Percentiles rank a stretch among this genome's conserved stretches.
Conservation (phyloP, 2,329 filamentous ascomycete species). For the Aspergillus sp. region DNA sequence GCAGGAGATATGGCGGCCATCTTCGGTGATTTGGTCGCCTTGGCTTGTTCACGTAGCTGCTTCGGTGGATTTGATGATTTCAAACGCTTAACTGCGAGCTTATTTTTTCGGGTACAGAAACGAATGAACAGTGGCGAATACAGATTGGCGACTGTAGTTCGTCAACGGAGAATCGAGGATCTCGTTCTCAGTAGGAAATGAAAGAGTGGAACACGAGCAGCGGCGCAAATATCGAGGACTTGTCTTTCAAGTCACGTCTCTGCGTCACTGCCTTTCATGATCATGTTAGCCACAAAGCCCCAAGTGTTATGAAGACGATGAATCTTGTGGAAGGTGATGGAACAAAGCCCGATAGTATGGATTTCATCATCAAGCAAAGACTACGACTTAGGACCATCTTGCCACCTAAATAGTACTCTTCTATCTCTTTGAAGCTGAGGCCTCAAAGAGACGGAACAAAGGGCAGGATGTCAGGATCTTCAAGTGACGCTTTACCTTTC, state of each 20-base stretch:
- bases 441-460: slow-evolving; percentile 13
- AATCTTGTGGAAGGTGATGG: slow-evolving; percentile 10
- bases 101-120: slow-evolving; percentile 51
- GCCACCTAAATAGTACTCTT: slow-evolving; percentile 10
- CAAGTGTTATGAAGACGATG: slow-evolving; percentile 17
- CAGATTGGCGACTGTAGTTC: slow-evolving; percentile 57
- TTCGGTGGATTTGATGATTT: slow-evolving; percentile 48
- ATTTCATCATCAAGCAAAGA: slow-evolving; percentile 7
- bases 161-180: slow-evolving; percentile 19
- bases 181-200: slow-evolving; percentile 6
- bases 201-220: slow-evolving; percentile 22
- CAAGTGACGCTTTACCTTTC: slow-evolving; percentile 40
- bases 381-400: slow-evolving; percentile 15
- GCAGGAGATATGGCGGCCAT: slow-evolving; percentile 40
- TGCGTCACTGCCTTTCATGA: slow-evolving; percentile 32
- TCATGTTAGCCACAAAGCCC: slow-evolving; percentile 32
- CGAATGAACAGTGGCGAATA: slow-evolving; percentile 71
- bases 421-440: slow-evolving; percentile 10
- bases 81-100: slow-evolving; percentile 44
- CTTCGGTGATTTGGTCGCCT: slow-evolving; percentile 28
- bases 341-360: slow-evolving; percentile 10
- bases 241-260: slow-evolving; percentile 21
- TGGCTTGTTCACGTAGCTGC: slow-evolving; percentile 39
- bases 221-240: slow-evolving; percentile 23
- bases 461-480: slow-evolving; percentile 16